Evolutionary conservation across 2,329 filamentous ascomycete species (phyloP).

Genomic region (Colletotrichum sp.): DNA sequence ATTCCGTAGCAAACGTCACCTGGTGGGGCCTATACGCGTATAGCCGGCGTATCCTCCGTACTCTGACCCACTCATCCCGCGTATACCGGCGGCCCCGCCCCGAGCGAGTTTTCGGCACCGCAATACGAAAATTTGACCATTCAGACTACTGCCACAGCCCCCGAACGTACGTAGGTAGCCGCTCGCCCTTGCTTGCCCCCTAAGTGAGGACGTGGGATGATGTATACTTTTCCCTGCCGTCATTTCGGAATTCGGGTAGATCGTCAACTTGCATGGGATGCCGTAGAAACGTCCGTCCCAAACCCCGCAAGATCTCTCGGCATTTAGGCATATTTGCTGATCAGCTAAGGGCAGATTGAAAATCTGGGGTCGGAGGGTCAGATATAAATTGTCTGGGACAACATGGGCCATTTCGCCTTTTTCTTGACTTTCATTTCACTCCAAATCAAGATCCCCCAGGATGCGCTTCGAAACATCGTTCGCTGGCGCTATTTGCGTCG

Average conservation of each 20-base stretch:
- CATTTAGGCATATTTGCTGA: background rate
- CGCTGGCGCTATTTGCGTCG: background rate
- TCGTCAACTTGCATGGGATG: background rate
- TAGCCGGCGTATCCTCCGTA: background rate
- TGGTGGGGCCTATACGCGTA: background rate
- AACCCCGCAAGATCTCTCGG: background rate
- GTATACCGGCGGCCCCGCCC: background rate
- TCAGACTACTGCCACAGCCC: background rate
- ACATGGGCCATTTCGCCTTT: background rate
- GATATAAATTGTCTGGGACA: background rate
- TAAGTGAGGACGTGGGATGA: background rate
- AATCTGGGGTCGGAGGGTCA: too few species aligned
- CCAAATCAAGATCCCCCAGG: background rate
- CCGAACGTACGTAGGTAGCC: background rate
- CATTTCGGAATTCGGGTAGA: background rate
- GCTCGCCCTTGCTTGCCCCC: background rate
- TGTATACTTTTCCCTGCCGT: background rate
- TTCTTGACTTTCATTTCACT: background rate
- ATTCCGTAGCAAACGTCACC: background rate
- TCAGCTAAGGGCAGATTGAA: background rate
- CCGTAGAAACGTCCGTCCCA: background rate
- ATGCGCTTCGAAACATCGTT: background rate
- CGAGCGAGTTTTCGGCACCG: background rate
- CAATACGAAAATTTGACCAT: background rate
- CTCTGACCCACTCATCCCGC: background rate